These are phyloP conservation scores for Centella asiatica DNA, from an alignment of 129 eudicot species.

Conservation along the genomic window DNA sequence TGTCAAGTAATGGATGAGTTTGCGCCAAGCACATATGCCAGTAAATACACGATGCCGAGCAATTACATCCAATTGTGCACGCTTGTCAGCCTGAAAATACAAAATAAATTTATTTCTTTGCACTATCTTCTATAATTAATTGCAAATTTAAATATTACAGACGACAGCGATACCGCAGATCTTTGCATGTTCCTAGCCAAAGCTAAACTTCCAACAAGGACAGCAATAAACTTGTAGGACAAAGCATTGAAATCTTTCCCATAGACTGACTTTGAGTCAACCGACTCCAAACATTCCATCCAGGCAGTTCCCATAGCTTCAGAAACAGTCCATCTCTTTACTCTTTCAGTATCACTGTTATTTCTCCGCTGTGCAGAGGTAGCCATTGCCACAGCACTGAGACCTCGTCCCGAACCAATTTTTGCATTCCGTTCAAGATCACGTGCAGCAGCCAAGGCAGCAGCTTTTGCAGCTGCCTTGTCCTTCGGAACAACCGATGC, in stretches of 20 bases:
- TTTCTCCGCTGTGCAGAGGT: conserved; percentile 81
- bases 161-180: conserved; percentile 58
- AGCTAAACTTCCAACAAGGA: conserved; percentile 90
- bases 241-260: conserved; percentile 82
- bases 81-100: conserved; percentile 73
- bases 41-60: conserved; percentile 61
- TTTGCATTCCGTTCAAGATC: conserved; percentile 94
- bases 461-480: conserved; percentile 94
- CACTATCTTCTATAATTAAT: neutral
- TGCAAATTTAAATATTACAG: neutral
- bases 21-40: conserved; percentile 94
- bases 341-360: conserved; percentile 77
- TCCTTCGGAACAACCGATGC: conserved; percentile 53
- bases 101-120: neutral
- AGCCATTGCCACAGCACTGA: conserved; percentile 99
- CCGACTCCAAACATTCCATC: conserved; percentile 88
- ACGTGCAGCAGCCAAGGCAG: conserved; percentile 96
- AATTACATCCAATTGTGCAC: conserved; percentile 63
- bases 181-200: conserved; percentile 93
- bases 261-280: conserved; percentile 68
- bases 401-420: conserved; percentile 95
- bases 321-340: conserved; percentile 85
- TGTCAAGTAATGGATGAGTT: conserved; percentile 76
- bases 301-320: conserved; percentile 98
- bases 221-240: conserved; percentile 85